Conservation (phyloP, 768 basidiomycete genomes). For the Kwoniella shandongensis region DNA sequence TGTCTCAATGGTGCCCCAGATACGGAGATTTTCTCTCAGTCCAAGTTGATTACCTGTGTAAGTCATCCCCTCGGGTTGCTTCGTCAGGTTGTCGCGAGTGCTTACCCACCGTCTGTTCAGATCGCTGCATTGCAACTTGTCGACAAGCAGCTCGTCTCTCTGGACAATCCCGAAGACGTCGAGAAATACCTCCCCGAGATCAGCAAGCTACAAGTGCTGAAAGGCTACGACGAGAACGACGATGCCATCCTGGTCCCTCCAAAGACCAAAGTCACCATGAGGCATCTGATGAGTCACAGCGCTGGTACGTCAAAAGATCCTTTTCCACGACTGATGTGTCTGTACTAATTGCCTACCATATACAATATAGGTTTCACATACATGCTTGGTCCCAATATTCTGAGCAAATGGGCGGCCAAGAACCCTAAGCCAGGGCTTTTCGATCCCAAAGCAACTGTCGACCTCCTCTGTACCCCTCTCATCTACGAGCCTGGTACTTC, state of each 20-base stretch:
- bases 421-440: constrained; percentile 23
- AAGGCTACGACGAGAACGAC: constrained; percentile 35
- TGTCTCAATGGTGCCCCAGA: constrained; percentile 8
- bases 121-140: constrained; percentile 47
- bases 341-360: not conserved
- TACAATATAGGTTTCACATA: constrained; percentile 34
- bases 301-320: constrained; percentile 29
- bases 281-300: constrained; percentile 48
- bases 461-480: constrained; percentile 24
- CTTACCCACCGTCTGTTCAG: not conserved
- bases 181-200: constrained; percentile 39
- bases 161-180: constrained; percentile 37
- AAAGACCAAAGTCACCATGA: constrained; percentile 38
- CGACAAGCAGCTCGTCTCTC: constrained; percentile 36
- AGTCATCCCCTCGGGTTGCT: constrained; percentile 5
- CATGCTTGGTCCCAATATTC: constrained; percentile 17
- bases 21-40: constrained; percentile 41
- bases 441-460: constrained; percentile 19
- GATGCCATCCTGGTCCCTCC: constrained; percentile 26
- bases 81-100: not conserved
- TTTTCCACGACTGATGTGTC: not conserved
- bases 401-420: constrained; percentile 25
- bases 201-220: constrained; percentile 26
- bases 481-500: constrained; percentile 42
- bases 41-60: constrained; percentile 46